A percentile compares a stretch with the other conserved stretches of the same genome.
Evolutionary conservation across 352 stramenopile genomes (phyloP).

Genomic region (Pythium utonaiense): DNA sequence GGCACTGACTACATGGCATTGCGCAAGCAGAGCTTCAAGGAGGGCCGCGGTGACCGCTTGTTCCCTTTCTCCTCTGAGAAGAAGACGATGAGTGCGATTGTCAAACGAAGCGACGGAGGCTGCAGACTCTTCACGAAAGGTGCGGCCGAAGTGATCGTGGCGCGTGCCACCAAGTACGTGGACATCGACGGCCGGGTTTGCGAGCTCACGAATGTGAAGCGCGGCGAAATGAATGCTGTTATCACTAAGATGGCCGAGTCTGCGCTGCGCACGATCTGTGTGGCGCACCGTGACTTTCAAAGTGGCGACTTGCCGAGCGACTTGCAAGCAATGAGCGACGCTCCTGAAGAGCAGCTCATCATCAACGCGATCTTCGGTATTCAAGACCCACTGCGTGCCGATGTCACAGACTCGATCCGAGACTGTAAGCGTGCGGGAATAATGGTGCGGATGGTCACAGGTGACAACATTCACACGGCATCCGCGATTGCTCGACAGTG

Average conservation of each 20-base stretch:
- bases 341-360: conserved; percentile 75
- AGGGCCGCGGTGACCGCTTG: conserved; percentile 50
- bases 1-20: conserved; percentile 60
- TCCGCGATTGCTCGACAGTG: conserved; percentile 95
- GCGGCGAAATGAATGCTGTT: conserved; percentile 64
- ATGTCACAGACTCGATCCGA: conserved; percentile 92
- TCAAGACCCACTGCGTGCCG: conserved; percentile 92
- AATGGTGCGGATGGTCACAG: conserved; percentile 99
- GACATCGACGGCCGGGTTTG: conserved; percentile 43
- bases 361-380: conserved; percentile 94
- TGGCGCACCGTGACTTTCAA: conserved; percentile 79
- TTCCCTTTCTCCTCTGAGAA: conserved; percentile 83
- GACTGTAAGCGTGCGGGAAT: conserved; percentile 96
- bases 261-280: conserved; percentile 84
- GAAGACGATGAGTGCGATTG: conserved; percentile 75
- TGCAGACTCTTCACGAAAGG: conserved; percentile 69
- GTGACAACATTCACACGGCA: conserved; percentile 98
- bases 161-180: conserved; percentile 64
- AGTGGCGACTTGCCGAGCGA: conserved; percentile 47
- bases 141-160: conserved; percentile 68
- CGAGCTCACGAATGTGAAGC: conserved; percentile 51
- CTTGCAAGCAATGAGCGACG: conserved; percentile 45
- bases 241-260: conserved; percentile 82
- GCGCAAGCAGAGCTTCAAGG: conserved; percentile 48
- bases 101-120: conserved; percentile 32